Evolutionary conservation across 768 basidiomycete genomes (phyloP), one percentile per base, ranked within the genome.

Genomic region (Tulasnella calospora): DNA sequence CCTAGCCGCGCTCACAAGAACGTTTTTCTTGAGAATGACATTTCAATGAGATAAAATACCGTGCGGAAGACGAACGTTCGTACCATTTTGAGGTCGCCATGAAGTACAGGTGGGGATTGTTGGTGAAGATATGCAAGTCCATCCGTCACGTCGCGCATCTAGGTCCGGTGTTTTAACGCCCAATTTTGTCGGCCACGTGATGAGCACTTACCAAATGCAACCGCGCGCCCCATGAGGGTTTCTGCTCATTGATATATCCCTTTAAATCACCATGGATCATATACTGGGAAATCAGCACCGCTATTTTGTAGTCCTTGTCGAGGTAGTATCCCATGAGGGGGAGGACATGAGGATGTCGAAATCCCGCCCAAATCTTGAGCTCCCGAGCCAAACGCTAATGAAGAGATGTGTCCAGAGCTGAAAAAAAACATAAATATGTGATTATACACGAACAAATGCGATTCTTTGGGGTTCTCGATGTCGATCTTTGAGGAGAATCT

Each of bases 21-120:
- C 27, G 17, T 41, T 72, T 40, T 46, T 40, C 71, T 41, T 13
- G 3, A 67, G 13, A 33, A 72, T n/a, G 38, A 15, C 21, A 3
- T 9, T 30, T 40, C 10, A n/a, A 19, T 6, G 10, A 5, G 17
- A 40, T 3, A 7, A 15, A 38, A 13, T 33, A 2, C 27, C 3
- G 3, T 3, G 8, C 17, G 27, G 71, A n/a, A 40, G 12, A 23
- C 2, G 38, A 21, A 15, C 7, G 1, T 0, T 72, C 33, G 27
- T 67, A 72, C 71, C 44, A 46, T 46, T 46, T 72, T 72, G 6
- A 72, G 12, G 71, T 72, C 71, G 2, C 71, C 71, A 23, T 72
- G 71, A 40, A n/a, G 1, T 2, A 72, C 36, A 35, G 71, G 38
- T 40, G 38, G 71, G n/a, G n/a, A n/a, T 41, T 36, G 36, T 0